Conservation (phyloP, 257 asterid genomes). For the Solanum rostratum region DNA sequence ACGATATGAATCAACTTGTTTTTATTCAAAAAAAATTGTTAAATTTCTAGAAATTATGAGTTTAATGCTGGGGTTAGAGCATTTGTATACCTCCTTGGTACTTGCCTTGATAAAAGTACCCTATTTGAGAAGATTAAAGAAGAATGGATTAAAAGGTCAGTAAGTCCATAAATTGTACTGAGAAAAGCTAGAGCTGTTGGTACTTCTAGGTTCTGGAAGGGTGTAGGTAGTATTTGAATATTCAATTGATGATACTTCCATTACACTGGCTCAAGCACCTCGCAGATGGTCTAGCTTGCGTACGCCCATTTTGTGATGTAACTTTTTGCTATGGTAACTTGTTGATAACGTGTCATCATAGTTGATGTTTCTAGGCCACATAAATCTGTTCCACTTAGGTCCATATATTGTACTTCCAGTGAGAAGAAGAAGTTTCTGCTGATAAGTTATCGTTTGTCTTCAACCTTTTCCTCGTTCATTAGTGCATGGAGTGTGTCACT, state of each 20-base stretch:
- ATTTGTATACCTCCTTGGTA: background rate
- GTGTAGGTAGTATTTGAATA: background rate
- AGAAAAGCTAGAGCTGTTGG: background rate
- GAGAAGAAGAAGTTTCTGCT: background rate
- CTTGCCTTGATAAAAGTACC: background rate
- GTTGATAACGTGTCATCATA: background rate
- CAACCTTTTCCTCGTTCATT: background rate
- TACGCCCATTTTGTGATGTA: background rate
- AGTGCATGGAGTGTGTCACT: background rate
- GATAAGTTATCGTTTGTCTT: background rate
- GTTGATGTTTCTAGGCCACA: background rate
- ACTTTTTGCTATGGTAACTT: background rate
- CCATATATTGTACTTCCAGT: background rate
- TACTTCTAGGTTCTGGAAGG: background rate
- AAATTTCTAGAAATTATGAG: background rate
- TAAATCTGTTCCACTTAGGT: background rate
- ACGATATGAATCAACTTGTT: background rate
- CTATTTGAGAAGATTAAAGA: background rate
- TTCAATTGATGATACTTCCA: background rate
- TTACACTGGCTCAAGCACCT: background rate
- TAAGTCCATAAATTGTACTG: background rate
- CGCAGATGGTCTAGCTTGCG: background rate
- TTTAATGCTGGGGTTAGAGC: background rate
- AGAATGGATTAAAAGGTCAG: background rate
- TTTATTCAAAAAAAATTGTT: background rate